These are phyloP conservation scores for Dictyostelium brefeldianum DNA, from an alignment of 78 protist species.

Conservation along the genomic window DNA sequence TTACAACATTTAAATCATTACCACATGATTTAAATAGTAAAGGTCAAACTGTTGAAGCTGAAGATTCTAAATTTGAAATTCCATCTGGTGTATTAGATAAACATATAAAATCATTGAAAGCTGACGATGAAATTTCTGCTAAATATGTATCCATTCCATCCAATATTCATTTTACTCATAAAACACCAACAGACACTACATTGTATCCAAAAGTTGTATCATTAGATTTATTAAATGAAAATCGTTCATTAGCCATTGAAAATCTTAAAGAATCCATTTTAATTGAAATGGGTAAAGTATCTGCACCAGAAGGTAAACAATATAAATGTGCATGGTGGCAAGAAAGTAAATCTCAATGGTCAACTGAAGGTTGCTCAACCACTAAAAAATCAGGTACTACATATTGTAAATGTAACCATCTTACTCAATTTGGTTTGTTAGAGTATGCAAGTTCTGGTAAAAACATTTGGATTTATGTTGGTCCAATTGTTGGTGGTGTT, in stretches of 20 bases:
- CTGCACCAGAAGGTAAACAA: neutral
- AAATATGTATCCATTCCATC: conserved; percentile 20
- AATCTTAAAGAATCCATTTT: conserved; percentile 11
- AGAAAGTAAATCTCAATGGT: neutral
- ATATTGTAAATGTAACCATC: conserved; percentile 57
- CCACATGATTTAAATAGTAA: neutral
- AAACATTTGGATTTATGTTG: conserved; percentile 19
- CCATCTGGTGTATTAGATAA: neutral
- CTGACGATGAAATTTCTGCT: neutral
- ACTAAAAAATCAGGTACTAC: neutral
- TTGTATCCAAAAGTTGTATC: neutral
- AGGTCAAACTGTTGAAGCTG: neutral
- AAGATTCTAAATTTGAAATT: conserved; percentile 17
- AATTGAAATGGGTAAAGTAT: conserved; percentile 19
- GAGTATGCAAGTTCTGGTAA: neutral
- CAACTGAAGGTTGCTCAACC: conserved; percentile 27
- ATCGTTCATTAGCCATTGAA: neutral
- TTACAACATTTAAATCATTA: conserved; percentile 35
- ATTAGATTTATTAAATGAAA: neutral
- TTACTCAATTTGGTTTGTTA: conserved; percentile 52
- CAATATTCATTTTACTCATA: conserved; percentile 11
- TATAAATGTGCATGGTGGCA: conserved; percentile 59
- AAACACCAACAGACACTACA: neutral
- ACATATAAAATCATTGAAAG: neutral
- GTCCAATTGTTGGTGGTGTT: conserved; percentile 60